Evolutionary conservation across 2,329 filamentous ascomycete species (phyloP).

Genomic region (Mariannaea sp.): DNA sequence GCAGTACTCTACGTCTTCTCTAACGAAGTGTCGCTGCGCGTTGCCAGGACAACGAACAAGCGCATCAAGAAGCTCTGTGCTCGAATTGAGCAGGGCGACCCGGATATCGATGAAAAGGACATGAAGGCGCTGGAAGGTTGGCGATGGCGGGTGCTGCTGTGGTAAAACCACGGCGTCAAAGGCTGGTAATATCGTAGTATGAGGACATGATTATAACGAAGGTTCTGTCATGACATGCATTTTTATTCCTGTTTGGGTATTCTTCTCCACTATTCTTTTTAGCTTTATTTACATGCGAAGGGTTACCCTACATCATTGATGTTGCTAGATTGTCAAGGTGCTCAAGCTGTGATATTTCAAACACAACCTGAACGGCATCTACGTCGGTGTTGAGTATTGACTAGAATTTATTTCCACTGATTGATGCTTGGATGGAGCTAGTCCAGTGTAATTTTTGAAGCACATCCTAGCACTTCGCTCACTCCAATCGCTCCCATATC

Average conservation of each 20-base stretch:
- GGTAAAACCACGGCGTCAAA: constrained; percentile 36
- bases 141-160: constrained; percentile 61
- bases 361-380: too few relatives aligned
- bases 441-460: constrained; percentile 7
- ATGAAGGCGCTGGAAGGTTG: constrained; percentile 57
- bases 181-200: constrained; percentile 31
- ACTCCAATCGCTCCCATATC: neutral
- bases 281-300: constrained; percentile 2
- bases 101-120: constrained; percentile 54
- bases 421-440: neutral
- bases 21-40: constrained; percentile 61
- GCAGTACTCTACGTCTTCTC: constrained; percentile 63
- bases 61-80: constrained; percentile 53
- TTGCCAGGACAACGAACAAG: constrained; percentile 57
- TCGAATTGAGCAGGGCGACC: constrained; percentile 54
- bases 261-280: constrained; percentile 9
- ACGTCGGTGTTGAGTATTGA: too few relatives aligned
- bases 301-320: neutral
- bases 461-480: too few relatives aligned
- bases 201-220: constrained; percentile 42
- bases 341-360: too few relatives aligned
- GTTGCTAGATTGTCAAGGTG: too few relatives aligned
- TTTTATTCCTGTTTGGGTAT: constrained; percentile 7
- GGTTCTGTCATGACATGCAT: constrained; percentile 29
- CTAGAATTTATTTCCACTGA: too few relatives aligned